These are phyloP conservation scores for Fusarium zealandicum DNA, from an alignment of 2,329 filamentous ascomycete species.

Conservation along the genomic window DNA sequence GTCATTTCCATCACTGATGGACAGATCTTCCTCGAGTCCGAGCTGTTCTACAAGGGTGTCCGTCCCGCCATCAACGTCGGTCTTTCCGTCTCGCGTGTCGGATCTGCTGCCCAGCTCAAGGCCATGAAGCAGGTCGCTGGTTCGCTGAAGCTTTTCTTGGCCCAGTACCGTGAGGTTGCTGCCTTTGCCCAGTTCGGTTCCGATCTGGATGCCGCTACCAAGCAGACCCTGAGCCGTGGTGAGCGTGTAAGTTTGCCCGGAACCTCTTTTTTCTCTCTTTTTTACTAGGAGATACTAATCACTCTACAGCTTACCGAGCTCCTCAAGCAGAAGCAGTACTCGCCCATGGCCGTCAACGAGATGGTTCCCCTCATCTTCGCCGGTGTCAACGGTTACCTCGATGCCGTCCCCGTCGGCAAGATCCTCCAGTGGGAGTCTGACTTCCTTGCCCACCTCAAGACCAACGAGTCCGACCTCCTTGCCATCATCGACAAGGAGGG, in stretches of 20 bases:
- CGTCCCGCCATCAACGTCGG: constrained; percentile 99
- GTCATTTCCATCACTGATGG: constrained; percentile 99
- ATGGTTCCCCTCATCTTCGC: constrained; percentile 99
- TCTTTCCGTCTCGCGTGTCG: constrained; percentile 99
- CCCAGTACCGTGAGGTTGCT: constrained; percentile 99
- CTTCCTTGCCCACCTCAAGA: constrained; percentile 90
- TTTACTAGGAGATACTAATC: constrained; percentile 34
- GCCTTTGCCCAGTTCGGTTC: constrained; percentile 99
- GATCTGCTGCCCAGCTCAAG: constrained; percentile 99
- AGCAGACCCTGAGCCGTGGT: constrained; percentile 98
- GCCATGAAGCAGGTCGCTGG: constrained; percentile 99
- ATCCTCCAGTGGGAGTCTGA: constrained; percentile 93
- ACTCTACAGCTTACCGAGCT: constrained; percentile 80
- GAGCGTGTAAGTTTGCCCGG: constrained; percentile 77
- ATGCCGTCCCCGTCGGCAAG: constrained; percentile 87
- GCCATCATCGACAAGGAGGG: constrained; percentile 94
- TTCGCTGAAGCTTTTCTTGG: constrained; percentile 99
- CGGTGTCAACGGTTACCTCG: constrained; percentile 97
- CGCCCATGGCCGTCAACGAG: constrained; percentile 97
- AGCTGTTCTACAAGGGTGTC: constrained; percentile 99
- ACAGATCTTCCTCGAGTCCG: constrained; percentile 99
- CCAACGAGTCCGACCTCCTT: constrained; percentile 85
- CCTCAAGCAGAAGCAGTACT: constrained; percentile 99
- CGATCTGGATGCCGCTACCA: constrained; percentile 97
- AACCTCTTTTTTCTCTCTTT: neutral